phyloP scores from a whole-genome alignment of 441 rosid species.

The Pelargonium australe region DNA sequence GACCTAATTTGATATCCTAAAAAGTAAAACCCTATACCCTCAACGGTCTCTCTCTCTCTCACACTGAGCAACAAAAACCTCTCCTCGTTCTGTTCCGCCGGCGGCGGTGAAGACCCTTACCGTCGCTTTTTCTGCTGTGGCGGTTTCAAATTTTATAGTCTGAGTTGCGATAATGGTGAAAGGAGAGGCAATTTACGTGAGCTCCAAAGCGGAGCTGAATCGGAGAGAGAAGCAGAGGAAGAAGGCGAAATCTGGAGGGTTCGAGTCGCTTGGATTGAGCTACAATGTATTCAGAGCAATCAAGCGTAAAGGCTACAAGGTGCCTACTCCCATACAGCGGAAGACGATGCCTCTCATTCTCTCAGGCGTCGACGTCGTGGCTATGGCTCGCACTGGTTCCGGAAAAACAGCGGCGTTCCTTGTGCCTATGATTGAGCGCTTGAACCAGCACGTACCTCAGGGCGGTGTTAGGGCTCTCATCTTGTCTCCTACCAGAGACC shows the following conservation, averaged over 20 bases:
- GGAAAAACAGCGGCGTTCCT: constrained; percentile 94
- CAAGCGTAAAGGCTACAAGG: constrained; percentile 81
- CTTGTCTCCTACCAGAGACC: constrained; percentile 83
- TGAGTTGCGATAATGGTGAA: not conserved
- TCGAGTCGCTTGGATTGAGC: constrained; percentile 76
- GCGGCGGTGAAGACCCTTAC: no score
- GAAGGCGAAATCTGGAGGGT: constrained; percentile 91
- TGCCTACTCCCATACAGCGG: constrained; percentile 93
- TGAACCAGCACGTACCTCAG: constrained; percentile 66
- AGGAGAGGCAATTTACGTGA: constrained; percentile 25
- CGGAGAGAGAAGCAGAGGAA: constrained; percentile 57
- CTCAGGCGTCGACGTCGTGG: constrained; percentile 79
- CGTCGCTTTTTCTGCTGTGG: no score
- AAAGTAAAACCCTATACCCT: no score
- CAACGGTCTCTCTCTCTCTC: no score
- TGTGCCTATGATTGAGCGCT: constrained; percentile 81
- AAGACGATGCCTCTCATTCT: constrained; percentile 94
- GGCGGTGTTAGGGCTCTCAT: constrained; percentile 79
- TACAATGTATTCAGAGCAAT: constrained; percentile 61
- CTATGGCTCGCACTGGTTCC: constrained; percentile 97
- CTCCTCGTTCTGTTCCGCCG: no score
- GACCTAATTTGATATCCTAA: no score
- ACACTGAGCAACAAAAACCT: no score
- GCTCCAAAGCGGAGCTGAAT: constrained; percentile 75
- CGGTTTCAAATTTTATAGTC: not conserved